Percentiles rank a stretch among this genome's conserved stretches.
Evolutionary conservation across 1,284 basidiomycete species (phyloP).

Genomic region (Ganoderma multipileum): DNA sequence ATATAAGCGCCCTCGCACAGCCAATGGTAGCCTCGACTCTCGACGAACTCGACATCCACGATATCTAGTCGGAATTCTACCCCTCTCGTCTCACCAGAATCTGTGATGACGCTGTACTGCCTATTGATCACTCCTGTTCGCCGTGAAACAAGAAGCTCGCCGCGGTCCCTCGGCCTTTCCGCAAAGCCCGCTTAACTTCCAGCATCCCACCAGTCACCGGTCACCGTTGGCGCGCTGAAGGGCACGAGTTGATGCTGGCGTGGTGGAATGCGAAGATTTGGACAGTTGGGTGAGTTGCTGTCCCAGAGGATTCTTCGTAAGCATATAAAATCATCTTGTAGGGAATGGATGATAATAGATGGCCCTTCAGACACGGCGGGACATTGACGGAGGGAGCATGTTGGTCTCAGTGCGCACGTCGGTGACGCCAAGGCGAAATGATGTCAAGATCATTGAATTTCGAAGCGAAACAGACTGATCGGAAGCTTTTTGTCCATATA

Average conservation of each 20-base stretch:
- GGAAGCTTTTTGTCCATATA: background rate
- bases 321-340: background rate
- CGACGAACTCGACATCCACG: background rate
- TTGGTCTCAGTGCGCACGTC: background rate
- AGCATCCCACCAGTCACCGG: background rate
- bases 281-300: background rate
- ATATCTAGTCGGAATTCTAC: background rate
- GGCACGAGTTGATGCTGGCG: background rate
- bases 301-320: background rate
- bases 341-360: no score
- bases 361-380: background rate
- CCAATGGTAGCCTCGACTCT: background rate
- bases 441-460: conserved; percentile 1
- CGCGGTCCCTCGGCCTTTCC: no score
- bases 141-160: background rate
- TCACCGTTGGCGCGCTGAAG: background rate
- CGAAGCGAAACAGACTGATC: background rate
- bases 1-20: no score
- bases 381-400: background rate
- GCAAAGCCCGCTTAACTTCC: background rate
- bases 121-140: background rate
- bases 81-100: background rate
- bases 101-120: background rate
- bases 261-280: background rate
- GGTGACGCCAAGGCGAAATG: background rate